phyloP scores from a whole-genome alignment of 2,329 filamentous ascomycete species.

The Chrysoporthe austroafricana region DNA sequence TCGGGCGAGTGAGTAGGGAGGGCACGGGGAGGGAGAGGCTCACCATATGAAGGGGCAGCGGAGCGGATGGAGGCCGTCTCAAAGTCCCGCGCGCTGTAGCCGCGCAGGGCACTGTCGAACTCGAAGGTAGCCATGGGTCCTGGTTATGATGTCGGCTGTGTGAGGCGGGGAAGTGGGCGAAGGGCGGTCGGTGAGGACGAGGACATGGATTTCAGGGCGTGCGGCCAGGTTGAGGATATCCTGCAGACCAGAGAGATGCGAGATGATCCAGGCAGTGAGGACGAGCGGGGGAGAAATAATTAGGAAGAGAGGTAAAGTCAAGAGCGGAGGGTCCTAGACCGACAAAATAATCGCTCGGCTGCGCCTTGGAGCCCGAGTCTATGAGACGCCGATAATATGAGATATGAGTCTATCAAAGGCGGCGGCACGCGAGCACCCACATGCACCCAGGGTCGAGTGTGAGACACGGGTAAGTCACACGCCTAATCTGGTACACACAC shows the following conservation, averaged over 20 bases:
- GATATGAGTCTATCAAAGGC: conserved; percentile 17
- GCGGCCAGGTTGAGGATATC: not conserved
- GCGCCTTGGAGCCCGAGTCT: conserved; percentile 14
- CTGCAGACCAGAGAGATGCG: not conserved
- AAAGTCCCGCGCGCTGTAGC: conserved; percentile 56
- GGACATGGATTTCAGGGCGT: not conserved
- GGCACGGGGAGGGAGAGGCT: conserved; percentile 34
- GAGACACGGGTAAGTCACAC: conserved; percentile 25
- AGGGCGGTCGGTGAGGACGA: conserved; percentile 3
- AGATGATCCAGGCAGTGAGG: not conserved
- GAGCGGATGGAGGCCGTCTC: conserved; percentile 71
- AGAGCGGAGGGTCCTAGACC: conserved; percentile 2
- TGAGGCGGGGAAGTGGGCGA: not conserved
- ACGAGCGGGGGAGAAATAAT: not conserved
- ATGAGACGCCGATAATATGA: not conserved
- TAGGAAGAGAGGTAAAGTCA: not conserved
- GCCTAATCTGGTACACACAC: conserved; percentile 9
- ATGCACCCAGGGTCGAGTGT: conserved; percentile 10
- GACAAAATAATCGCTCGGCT: conserved; percentile 13
- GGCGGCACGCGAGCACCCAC: conserved; percentile 26
- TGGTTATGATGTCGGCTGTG: conserved; percentile 6
- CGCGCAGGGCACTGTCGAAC: conserved; percentile 20
- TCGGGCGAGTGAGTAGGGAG: not conserved
- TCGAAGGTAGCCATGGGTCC: conserved; percentile 23
- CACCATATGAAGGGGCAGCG: conserved; percentile 69